Evolutionary conservation across 2,329 filamentous ascomycete genomes (phyloP).

Genomic region (Colletotrichum tanaceti): DNA sequence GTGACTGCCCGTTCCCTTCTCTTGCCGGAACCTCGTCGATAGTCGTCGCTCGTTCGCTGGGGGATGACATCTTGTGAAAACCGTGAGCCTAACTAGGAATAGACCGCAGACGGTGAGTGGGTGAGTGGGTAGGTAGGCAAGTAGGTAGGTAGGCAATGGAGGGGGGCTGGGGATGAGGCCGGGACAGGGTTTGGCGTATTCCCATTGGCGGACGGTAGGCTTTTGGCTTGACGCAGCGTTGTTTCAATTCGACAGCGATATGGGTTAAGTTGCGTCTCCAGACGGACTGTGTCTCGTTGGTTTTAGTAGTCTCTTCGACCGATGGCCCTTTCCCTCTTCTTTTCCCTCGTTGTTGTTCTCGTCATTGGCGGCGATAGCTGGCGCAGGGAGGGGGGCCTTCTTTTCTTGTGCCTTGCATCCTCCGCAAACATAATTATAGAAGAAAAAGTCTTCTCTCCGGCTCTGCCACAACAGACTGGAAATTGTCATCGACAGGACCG

Average conservation of each 20-base stretch:
- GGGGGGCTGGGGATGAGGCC: constrained; percentile 27
- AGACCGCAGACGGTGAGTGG: constrained; percentile 30
- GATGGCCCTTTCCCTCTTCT: neutral
- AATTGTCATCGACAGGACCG: constrained; percentile 11
- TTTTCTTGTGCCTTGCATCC: constrained; percentile 9
- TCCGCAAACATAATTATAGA: constrained; percentile 29
- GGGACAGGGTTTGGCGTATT: constrained; percentile 26
- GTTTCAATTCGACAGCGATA: constrained; percentile 35
- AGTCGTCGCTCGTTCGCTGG: constrained; percentile 23
- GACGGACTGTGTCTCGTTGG: constrained; percentile 24
- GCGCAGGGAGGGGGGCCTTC: too few species aligned
- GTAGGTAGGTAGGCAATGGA: constrained; percentile 17
- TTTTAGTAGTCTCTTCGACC: neutral
- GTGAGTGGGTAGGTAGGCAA: too few species aligned
- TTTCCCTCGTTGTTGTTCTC: neutral
- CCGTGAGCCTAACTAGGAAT: constrained; percentile 25
- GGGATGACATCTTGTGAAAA: constrained; percentile 22
- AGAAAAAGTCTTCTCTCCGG: neutral
- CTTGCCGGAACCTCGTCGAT: neutral
- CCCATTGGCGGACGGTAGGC: constrained; percentile 25
- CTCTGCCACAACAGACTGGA: constrained; percentile 13
- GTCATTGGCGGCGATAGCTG: neutral
- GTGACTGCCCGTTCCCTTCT: constrained; percentile 4
- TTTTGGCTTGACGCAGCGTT: constrained; percentile 28
- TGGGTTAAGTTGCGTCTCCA: constrained; percentile 16